Conservation (phyloP, 192 early-diverging fungal species). For the Backusella luteola region DNA sequence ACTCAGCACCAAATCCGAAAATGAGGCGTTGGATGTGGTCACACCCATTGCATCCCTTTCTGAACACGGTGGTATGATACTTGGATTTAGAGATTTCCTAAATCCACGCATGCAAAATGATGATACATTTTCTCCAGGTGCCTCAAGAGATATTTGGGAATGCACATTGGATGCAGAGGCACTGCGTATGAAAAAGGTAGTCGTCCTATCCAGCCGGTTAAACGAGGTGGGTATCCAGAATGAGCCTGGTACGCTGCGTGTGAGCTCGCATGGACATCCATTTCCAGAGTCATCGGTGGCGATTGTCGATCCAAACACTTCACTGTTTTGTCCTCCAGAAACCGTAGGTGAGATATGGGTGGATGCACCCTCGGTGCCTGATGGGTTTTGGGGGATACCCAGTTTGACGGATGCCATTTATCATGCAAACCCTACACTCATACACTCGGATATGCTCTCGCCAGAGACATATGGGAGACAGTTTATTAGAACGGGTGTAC, state of each 20-base stretch:
- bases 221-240: constrained; percentile 21
- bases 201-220: constrained; percentile 43
- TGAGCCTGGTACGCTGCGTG: constrained; percentile 32
- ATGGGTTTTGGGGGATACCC: constrained; percentile 75
- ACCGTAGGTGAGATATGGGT: constrained; percentile 85
- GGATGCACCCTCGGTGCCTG: constrained; percentile 66
- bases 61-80: constrained; percentile 72
- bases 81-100: constrained; percentile 65
- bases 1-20: constrained; percentile 30
- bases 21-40: constrained; percentile 47
- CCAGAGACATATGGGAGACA: constrained; percentile 57
- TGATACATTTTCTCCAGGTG: constrained; percentile 14
- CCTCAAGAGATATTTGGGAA: constrained; percentile 49
- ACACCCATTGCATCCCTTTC: constrained; percentile 65
- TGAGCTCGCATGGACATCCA: constrained; percentile 57
- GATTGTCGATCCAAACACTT: constrained; percentile 79
- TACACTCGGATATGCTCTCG: constrained; percentile 43
- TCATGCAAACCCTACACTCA: constrained; percentile 58
- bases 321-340: constrained; percentile 67
- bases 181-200: constrained; percentile 60
- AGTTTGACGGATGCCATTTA: constrained; percentile 73
- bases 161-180: constrained; percentile 68
- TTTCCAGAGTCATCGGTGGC: constrained; percentile 65
- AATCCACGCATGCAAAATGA: constrained; percentile 24
- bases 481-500: constrained; percentile 74